Percentiles rank a stretch among this genome's conserved stretches.
These are phyloP conservation scores for Camellia japonica DNA, from an alignment of 148 eudicot species.

Conservation along the genomic window DNA sequence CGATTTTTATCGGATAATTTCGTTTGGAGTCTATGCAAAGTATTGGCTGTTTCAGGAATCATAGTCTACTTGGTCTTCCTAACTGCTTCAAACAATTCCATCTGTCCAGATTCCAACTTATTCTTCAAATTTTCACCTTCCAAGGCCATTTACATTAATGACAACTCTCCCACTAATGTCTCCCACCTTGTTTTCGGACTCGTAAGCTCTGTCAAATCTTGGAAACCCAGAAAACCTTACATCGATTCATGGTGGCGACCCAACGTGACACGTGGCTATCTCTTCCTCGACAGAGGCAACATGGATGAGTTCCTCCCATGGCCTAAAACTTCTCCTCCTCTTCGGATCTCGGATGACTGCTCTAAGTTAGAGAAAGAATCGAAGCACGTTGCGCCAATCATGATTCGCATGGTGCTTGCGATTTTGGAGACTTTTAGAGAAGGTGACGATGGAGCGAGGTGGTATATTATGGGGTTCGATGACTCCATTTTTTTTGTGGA, in stretches of 20 bases:
- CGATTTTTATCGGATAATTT: no score
- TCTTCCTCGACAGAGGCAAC: slow-evolving; percentile 23
- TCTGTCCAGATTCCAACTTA: not conserved
- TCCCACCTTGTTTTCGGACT: slow-evolving; percentile 33
- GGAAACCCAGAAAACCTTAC: slow-evolving; percentile 21
- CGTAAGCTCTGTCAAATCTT: slow-evolving; percentile 22
- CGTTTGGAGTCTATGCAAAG: slow-evolving; percentile 7
- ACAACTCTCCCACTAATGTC: slow-evolving; percentile 19
- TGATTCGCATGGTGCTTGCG: slow-evolving; percentile 29
- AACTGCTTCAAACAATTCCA: not conserved
- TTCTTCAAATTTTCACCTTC: not conserved
- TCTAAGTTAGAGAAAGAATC: slow-evolving; percentile 5
- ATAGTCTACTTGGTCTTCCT: slow-evolving; percentile 5
- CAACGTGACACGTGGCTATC: slow-evolving; percentile 22
- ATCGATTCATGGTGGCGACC: slow-evolving; percentile 43
- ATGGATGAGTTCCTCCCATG: slow-evolving; percentile 27
- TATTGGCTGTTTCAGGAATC: slow-evolving; percentile 3
- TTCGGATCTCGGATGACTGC: slow-evolving; percentile 17
- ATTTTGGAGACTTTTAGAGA: slow-evolving; percentile 28
- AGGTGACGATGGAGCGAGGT: slow-evolving; percentile 20
- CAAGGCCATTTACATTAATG: not conserved
- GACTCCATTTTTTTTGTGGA: slow-evolving; percentile 31
- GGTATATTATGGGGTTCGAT: slow-evolving; percentile 38
- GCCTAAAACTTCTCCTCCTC: slow-evolving; percentile 29
- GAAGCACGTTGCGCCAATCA: slow-evolving; percentile 12